phyloP scores from a whole-genome alignment of 2,329 filamentous ascomycete genomes.

The Cladosporium sp. region DNA sequence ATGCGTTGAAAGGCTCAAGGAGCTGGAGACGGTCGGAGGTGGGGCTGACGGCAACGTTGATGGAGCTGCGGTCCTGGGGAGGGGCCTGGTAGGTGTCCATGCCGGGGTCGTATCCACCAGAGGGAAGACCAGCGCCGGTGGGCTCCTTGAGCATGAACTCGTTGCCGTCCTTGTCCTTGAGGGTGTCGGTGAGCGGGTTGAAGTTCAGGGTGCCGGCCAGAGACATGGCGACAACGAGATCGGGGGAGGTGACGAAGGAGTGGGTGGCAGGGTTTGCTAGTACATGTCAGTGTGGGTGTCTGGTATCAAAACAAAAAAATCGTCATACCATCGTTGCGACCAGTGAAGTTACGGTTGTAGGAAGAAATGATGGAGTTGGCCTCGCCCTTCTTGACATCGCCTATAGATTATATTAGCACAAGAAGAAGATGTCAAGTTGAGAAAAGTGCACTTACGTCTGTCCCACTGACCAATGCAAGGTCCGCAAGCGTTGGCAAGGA shows the following conservation, averaged over 20 bases:
- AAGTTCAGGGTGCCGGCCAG: constrained; percentile 83
- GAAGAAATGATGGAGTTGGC: constrained; percentile 97
- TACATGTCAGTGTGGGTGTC: constrained; percentile 61
- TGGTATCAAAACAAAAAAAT: no score
- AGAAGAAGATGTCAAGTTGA: neutral
- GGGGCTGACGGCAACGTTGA: constrained; percentile 79
- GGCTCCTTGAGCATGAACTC: constrained; percentile 85
- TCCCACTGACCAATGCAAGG: constrained; percentile 88
- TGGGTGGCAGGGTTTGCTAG: constrained; percentile 80
- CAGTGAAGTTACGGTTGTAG: constrained; percentile 99
- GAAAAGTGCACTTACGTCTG: constrained; percentile 47
- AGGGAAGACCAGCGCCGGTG: constrained; percentile 74
- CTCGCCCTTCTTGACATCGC: constrained; percentile 88
- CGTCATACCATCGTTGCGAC: constrained; percentile 94
- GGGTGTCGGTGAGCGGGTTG: constrained; percentile 87
- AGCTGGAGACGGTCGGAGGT: constrained; percentile 91
- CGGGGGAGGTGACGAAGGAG: constrained; percentile 87
- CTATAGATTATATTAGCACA: neutral
- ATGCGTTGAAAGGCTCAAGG: constrained; percentile 76
- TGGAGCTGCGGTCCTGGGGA: constrained; percentile 67
- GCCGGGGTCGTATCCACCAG: constrained; percentile 81
- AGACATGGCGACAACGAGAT: constrained; percentile 81
- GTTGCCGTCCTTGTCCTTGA: constrained; percentile 94
- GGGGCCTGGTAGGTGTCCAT: constrained; percentile 95
- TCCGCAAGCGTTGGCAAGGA: constrained; percentile 90